Evolutionary conservation across 2,329 filamentous ascomycete species (phyloP).

Genomic region (Laburnicola sp.): DNA sequence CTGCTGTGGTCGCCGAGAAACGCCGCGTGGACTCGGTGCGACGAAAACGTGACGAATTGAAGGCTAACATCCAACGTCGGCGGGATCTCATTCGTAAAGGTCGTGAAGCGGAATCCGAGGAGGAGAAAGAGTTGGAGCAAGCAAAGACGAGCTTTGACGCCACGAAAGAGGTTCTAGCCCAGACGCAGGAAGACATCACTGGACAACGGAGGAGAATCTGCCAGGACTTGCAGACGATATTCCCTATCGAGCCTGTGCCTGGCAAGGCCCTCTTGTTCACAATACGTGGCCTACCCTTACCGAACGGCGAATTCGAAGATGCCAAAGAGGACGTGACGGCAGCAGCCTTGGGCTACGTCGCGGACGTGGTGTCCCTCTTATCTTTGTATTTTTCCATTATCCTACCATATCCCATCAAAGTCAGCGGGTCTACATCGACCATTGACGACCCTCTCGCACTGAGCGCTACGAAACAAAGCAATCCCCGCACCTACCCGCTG

Average conservation of each 20-base stretch:
- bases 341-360: constrained; percentile 78
- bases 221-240: constrained; percentile 77
- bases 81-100: constrained; percentile 69
- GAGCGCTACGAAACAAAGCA: constrained; percentile 45
- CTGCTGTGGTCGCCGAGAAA: constrained; percentile 63
- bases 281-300: constrained; percentile 76
- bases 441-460: constrained; percentile 72
- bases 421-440: constrained; percentile 72
- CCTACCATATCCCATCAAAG: constrained; percentile 76
- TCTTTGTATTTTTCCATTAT: constrained; percentile 80
- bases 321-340: constrained; percentile 72
- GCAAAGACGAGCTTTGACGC: constrained; percentile 51
- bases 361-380: constrained; percentile 73
- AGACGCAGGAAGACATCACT: constrained; percentile 67
- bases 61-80: constrained; percentile 66
- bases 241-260: constrained; percentile 71
- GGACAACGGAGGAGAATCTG: constrained; percentile 89
- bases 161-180: constrained; percentile 58
- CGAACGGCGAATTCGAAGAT: constrained; percentile 78
- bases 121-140: constrained; percentile 63
- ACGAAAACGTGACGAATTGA: constrained; percentile 68
- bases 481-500: constrained; percentile 67
- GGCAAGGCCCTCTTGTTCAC: constrained; percentile 74
- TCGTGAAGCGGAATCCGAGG: constrained; percentile 60
- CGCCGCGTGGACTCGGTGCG: constrained; percentile 66